A percentile compares a stretch with the other conserved stretches of the same genome.
Evolutionary conservation across 768 basidiomycete species (phyloP).

Genomic region (Naematelia aurantialba): DNA sequence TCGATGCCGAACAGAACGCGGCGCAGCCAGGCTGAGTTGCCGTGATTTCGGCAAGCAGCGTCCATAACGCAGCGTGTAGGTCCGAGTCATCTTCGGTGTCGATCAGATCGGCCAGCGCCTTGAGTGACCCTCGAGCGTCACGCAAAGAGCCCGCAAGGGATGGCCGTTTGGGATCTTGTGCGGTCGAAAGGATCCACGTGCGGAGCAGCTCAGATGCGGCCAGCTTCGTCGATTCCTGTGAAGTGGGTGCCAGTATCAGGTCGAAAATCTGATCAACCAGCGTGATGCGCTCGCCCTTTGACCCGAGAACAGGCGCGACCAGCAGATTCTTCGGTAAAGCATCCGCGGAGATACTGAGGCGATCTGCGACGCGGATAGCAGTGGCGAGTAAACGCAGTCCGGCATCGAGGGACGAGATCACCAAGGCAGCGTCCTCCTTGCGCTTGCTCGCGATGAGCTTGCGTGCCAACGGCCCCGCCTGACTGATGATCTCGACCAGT

Average conservation of each 20-base stretch:
- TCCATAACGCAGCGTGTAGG: conserved; percentile 64
- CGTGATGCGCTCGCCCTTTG: conserved; percentile 19
- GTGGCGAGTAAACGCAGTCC: conserved; percentile 25
- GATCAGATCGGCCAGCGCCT: conserved; percentile 15
- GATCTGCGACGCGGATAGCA: conserved; percentile 24
- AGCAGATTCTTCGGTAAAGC: conserved; percentile 27
- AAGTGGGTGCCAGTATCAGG: conserved; percentile 13
- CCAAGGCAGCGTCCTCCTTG: conserved; percentile 21
- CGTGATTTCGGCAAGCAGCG: conserved; percentile 72
- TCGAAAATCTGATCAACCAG: conserved; percentile 29
- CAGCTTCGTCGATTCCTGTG: conserved; percentile 16
- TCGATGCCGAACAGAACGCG: conserved; percentile 58
- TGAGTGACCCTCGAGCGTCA: conserved; percentile 15
- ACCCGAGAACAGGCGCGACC: conserved; percentile 9
- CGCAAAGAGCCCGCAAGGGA: conserved; percentile 37
- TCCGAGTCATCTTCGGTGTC: conserved; percentile 7
- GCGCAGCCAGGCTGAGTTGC: conserved; percentile 78
- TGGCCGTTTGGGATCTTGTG: conserved; percentile 21
- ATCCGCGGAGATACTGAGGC: conserved; percentile 9
- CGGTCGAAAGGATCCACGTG: conserved; percentile 26
- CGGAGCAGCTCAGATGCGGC: conserved; percentile 21
- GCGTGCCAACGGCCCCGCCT: conserved; percentile 60
- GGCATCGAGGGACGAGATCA: conserved; percentile 20
- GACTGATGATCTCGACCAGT: conserved; percentile 65
- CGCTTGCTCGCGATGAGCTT: conserved; percentile 54